phyloP scores from a whole-genome alignment of 257 asterid species.

The Solanum piurae region DNA sequence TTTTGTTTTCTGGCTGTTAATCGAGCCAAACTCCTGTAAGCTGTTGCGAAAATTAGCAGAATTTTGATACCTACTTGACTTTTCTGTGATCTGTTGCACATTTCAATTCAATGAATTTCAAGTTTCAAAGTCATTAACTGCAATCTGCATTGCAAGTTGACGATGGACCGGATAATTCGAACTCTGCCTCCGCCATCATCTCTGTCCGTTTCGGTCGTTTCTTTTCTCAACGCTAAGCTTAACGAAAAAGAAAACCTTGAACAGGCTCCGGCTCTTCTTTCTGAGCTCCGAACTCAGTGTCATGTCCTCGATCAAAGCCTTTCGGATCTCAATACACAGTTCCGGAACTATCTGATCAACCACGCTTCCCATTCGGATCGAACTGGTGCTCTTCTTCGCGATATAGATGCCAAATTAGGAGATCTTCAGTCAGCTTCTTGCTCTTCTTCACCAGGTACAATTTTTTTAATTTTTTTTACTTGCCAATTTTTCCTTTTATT shows the following conservation, averaged over 20 bases:
- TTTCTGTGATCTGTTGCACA: neutral
- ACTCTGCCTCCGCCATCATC: slow-evolving; percentile 53
- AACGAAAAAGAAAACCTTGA: slow-evolving; percentile 44
- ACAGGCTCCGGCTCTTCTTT: slow-evolving; percentile 46
- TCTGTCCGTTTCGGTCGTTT: slow-evolving; percentile 44
- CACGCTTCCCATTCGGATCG: slow-evolving; percentile 50
- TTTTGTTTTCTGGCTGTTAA: neutral
- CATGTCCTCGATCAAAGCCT: slow-evolving; percentile 45
- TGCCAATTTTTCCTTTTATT: neutral
- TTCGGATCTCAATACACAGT: slow-evolving; percentile 39
- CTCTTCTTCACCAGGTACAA: slow-evolving; percentile 34
- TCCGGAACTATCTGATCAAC: slow-evolving; percentile 30
- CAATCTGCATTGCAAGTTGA: neutral
- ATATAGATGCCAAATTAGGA: slow-evolving; percentile 34
- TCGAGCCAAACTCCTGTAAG: neutral
- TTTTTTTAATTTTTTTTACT: neutral
- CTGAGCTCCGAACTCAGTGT: slow-evolving; percentile 60
- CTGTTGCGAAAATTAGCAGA: neutral
- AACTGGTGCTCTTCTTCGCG: slow-evolving; percentile 31
- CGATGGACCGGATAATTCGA: slow-evolving; percentile 15
- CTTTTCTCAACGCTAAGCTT: slow-evolving; percentile 60
- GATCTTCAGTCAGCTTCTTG: slow-evolving; percentile 43
- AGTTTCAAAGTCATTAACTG: neutral
- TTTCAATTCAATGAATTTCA: neutral
- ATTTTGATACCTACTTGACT: neutral